Evolutionary conservation across 441 rosid species (phyloP), one percentile per base, ranked within the genome.

Genomic region (Corymbia citriodora): DNA sequence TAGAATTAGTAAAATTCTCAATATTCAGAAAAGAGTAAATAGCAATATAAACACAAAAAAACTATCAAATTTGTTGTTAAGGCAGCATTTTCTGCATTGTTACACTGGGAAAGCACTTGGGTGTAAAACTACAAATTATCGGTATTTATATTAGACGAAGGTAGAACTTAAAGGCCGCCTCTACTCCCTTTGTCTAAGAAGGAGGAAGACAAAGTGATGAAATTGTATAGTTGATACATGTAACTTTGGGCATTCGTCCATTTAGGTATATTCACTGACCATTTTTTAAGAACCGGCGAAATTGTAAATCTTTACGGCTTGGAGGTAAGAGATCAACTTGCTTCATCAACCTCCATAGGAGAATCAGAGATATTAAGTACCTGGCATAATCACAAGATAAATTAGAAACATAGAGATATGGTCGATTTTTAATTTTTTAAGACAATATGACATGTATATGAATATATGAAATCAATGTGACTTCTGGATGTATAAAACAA

Each of bases 271-370:
- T 31, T 68, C 12, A 50, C 93, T 92, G 89, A 95, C 98, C 97
- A 81, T 93, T 96, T 91, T 92, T 95, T 57, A 96, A 93, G 89
- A 96, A 96, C 68, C 93, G 91, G 23, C 93, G 89, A n/a, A 96
- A 94, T 48, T 95, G 96, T 68, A 96, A 88, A 31, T 94, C 96
- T 74, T 92, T 93, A 54, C 93, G 31, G 55, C 92, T 92, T 50
- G 97, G 96, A 89, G 97, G 95, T 61, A 93, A 88, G 87, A 96
- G 94, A 88, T 93, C 86, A 48, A 95, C 96, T 92, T 95, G 88
- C 45, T 93, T 93, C 85, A 92, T 93, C 54, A 96, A 90, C 57
- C 86, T 93, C 94, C 90, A 59, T 18, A 96, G 65, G 92, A 95
- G 94, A 88, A 96, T 94, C 29, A 94, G 63, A 9, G 94, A 89